Percentiles rank a stretch among this genome's conserved stretches.
Conservation (phyloP, 768 basidiomycete species). For the Galerina sulciceps region DNA sequence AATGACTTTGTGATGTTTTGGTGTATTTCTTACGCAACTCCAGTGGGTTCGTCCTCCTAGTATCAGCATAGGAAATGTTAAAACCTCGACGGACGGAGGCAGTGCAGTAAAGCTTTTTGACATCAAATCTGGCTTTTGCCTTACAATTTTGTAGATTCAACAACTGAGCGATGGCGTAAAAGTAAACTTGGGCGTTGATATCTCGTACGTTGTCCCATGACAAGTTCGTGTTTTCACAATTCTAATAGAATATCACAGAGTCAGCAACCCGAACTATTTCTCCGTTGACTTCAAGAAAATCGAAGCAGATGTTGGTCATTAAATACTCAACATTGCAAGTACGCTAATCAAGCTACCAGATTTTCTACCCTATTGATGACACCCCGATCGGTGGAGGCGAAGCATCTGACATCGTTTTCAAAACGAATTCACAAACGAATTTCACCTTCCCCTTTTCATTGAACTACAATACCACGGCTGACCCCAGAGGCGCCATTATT, state of each 20-base stretch:
- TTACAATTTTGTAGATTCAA: constrained; percentile 38
- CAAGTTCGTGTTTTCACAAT: not conserved
- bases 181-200: constrained; percentile 66
- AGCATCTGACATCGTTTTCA: constrained; percentile 47
- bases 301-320: constrained; percentile 52
- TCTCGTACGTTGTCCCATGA: constrained; percentile 51
- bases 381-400: constrained; percentile 70
- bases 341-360: constrained; percentile 37
- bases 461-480: constrained; percentile 55
- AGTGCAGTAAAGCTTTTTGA: constrained; percentile 45
- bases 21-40: not conserved
- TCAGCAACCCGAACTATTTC: constrained; percentile 85
- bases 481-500: constrained; percentile 61
- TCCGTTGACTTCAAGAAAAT: constrained; percentile 67
- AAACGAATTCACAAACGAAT: constrained; percentile 58
- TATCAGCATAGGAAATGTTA: constrained; percentile 57
- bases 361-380: constrained; percentile 77
- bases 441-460: constrained; percentile 80
- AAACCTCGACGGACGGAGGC: constrained; percentile 38
- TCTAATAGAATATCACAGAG: constrained; percentile 43
- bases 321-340: not conserved
- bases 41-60: constrained; percentile 83
- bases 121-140: not conserved
- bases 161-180: constrained; percentile 44
- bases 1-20: not conserved